phyloP scores from a whole-genome alignment of 495 filamentous ascomycete genomes.

The Letharia lupina region DNA sequence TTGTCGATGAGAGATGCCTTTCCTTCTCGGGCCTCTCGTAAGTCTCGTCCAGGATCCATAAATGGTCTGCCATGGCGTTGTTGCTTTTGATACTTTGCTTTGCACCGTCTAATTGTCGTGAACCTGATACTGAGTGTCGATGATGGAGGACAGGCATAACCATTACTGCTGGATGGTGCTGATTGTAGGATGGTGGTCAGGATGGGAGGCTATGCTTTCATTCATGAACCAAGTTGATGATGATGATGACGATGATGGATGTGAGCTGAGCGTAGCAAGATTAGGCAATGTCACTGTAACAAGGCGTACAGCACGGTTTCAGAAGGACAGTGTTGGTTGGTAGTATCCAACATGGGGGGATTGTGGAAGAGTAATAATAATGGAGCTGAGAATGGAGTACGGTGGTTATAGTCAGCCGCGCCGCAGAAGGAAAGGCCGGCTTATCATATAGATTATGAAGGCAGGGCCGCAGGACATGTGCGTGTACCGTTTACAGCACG shows the following conservation, averaged over 20 bases:
- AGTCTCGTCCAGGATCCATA: conserved; percentile 23
- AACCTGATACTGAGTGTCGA: conserved; percentile 10
- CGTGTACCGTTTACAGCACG: neutral
- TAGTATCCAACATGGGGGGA: neutral
- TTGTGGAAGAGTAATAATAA: neutral
- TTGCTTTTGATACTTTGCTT: conserved; percentile 16
- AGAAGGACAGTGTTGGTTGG: conserved; percentile 5
- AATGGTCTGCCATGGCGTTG: conserved; percentile 14
- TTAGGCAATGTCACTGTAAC: neutral
- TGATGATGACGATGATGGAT: neutral
- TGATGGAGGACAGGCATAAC: conserved; percentile 20
- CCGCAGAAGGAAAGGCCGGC: conserved; percentile 11
- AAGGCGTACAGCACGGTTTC: neutral
- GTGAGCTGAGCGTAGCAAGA: neutral
- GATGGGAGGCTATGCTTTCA: neutral
- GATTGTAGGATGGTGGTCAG: neutral
- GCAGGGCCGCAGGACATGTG: neutral
- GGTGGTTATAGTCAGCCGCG: conserved; percentile 16
- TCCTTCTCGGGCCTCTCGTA: conserved; percentile 23
- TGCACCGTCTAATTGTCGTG: conserved; percentile 2
- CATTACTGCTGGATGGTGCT: neutral
- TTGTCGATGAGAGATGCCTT: conserved; percentile 16
- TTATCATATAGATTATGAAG: conserved; percentile 6
- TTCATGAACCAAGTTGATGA: neutral
- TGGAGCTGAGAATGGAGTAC: neutral